A percentile compares a stretch with the other conserved stretches of the same genome.
Evolutionary conservation across 2,329 filamentous ascomycete genomes (phyloP).

Genomic region (Trichoderma atrobrunneum): DNA sequence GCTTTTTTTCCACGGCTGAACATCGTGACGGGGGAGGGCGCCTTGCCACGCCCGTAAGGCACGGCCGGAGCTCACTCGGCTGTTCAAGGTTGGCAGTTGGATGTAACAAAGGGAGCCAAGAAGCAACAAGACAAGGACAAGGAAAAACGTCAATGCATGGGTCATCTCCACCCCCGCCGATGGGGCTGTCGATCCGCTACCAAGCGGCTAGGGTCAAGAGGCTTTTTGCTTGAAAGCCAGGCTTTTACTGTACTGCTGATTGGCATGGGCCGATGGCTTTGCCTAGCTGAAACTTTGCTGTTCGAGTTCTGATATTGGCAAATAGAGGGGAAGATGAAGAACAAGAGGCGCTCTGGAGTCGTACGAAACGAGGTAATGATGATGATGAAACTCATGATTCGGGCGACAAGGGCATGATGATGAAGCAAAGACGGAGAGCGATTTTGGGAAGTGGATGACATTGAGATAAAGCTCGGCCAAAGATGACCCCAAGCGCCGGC

Average conservation of each 20-base stretch:
- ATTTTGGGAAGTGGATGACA: background rate
- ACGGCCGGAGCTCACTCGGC: slow-evolving; percentile 11
- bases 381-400: background rate
- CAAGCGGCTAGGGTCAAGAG: background rate
- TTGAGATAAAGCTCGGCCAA: background rate
- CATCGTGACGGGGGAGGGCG: background rate
- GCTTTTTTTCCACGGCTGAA: background rate
- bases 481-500: background rate
- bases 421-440: background rate
- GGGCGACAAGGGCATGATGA: background rate
- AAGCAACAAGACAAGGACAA: background rate
- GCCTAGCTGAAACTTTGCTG: slow-evolving; percentile 3
- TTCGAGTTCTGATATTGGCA: background rate
- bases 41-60: slow-evolving; percentile 5
- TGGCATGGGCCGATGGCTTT: background rate
- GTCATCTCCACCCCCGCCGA: slow-evolving; percentile 14
- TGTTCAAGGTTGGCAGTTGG: background rate
- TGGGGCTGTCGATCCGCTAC: slow-evolving; percentile 13
- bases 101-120: background rate
- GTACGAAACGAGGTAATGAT: background rate
- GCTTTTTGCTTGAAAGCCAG: background rate
- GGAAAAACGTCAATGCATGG: background rate
- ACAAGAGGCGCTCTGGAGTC: background rate
- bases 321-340: background rate
- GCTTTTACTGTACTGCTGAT: background rate